phyloP scores from a whole-genome alignment of 2,329 filamentous ascomycete species.

The Venturia nashicola region DNA sequence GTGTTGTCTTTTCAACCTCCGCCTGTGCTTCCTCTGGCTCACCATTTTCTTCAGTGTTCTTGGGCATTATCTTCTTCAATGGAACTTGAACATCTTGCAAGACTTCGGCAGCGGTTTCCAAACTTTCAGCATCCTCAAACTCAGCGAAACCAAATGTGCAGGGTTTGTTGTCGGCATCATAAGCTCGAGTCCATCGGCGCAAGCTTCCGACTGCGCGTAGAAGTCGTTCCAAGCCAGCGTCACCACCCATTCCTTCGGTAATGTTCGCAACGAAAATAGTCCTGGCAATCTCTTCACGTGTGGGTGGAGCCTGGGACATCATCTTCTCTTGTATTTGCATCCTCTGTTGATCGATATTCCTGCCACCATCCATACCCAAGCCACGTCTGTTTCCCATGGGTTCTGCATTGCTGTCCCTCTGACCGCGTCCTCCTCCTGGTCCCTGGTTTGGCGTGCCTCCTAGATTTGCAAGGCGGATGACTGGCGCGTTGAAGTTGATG shows the following conservation, averaged over 20 bases:
- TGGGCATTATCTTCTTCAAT: conserved; percentile 48
- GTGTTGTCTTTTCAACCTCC: conserved; percentile 53
- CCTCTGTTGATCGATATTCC: conserved; percentile 47
- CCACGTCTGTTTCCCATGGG: conserved; percentile 32
- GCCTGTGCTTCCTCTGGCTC: conserved; percentile 29
- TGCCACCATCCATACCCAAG: conserved; percentile 38
- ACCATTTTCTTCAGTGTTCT: conserved; percentile 22
- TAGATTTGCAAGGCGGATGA: conserved; percentile 81
- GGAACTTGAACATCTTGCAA: conserved; percentile 75
- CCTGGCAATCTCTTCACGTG: conserved; percentile 77
- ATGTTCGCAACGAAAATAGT: conserved; percentile 87
- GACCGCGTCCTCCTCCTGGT: conserved; percentile 29
- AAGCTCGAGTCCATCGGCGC: conserved; percentile 72
- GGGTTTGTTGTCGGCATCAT: conserved; percentile 66
- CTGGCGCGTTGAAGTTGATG: conserved; percentile 95
- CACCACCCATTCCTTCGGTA: conserved; percentile 63
- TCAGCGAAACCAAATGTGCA: conserved; percentile 91
- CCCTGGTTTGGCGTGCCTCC: conserved; percentile 47
- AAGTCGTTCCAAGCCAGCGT: conserved; percentile 68
- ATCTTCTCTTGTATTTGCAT: conserved; percentile 55
- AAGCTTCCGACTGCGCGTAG: conserved; percentile 66
- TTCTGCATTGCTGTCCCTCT: conserved; percentile 32
- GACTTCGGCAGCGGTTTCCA: conserved; percentile 74
- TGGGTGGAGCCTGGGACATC: conserved; percentile 67
- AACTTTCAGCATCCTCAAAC: conserved; percentile 81